Evolutionary conservation across 768 basidiomycete species (phyloP), one percentile per base, ranked within the genome.

Genomic region (Lactarius indigo): DNA sequence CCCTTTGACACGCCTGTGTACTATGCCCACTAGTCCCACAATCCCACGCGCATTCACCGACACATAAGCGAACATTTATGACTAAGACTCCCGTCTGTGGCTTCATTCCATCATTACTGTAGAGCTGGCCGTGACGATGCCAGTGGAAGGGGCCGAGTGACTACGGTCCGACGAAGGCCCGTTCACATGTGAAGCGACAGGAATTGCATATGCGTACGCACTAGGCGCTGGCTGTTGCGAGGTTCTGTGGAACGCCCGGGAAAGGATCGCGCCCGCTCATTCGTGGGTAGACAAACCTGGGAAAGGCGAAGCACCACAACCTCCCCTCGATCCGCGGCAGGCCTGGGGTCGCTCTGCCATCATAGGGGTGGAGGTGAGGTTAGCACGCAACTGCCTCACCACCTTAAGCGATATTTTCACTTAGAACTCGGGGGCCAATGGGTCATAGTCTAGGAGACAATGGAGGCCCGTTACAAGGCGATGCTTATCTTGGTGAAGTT

Each of bases 401-500:
- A 33, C 31, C 20, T 23, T 37, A 35, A 52, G 35, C 61, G 57
- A 59, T 31, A 60, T 35, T 4, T 39, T 37, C 30, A 57, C 66
- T 13, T 47, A 57, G 31, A 59, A 33, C 39, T n/a, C 26, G 41
- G 20, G 26, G 35, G 35, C 18, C 37, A 26, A 44, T 26, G 57
- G 7, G 39, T 41, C 35, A 20, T n/a, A 41, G 61, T 63, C 57
- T 55, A 39, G 30, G 33, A n/a, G 47, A 63, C 33, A 37, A 58
- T 44, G 55, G 61, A 63, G 61, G 57, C 26, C 47, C 62, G 58
- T 55, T 39, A 28, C 35, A 63, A 63, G 50, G 50, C n/a, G 47
- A 44, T 47, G 66, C 66, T 67, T 67, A 67, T 67, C 66, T 67
- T 52, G 55, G 58, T 59, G 28, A 59, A 67, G 62, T 18, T 41